Base-by-base conservation (phyloP, 1,139 yeast genomes). In the Blastobotrys capitulatus region DNA sequence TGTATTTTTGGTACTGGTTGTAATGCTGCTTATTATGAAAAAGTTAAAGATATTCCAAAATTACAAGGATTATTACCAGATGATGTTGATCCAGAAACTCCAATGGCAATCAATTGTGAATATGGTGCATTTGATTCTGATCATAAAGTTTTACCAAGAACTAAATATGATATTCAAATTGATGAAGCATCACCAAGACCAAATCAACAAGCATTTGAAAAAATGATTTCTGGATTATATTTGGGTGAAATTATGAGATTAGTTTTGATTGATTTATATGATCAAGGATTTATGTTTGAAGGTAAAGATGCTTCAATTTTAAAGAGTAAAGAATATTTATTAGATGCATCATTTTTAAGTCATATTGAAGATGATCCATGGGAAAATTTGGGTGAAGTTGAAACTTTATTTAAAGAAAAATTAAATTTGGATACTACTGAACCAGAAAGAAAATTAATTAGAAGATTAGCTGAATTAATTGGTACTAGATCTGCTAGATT, bases 81-180 rank as follows among this genome's bases (percentile, higher is more conserved):
- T 22, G 96, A 88, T 62, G 77, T 89, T 57, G 67, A 76, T 41
- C 70, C 67, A 13, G 79, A 78, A 41, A 77, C 87, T 32, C 82
- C 83, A 56, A 90, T 92, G 95, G 97, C 96, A 49, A 90, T 92
- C 70, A 92, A 92, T 76, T 90, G 97, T 76, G 98, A 92, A 74
- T 92, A 92, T 73, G 97, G 97, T 63, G 92, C 97, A 7, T 92
- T 92, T 65, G 97, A 92, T 70, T 90, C 88, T 65, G 96, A 88
- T 69, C 95, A 85, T 65, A 57, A 54, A 37, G 57, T 69, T 13
- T 78, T 92, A 60, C 98, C 97, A 66, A 80, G 97, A 73, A 90
- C 96, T 57, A 83, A 82, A 66, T 90, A 83, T 68, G 98, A 92
- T 69, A 66, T 83, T 51, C 75, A 72, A 59, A 83, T 92, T 57